Conservation (phyloP, 345 rosid species). For the Gynandropsis gynandra region DNA sequence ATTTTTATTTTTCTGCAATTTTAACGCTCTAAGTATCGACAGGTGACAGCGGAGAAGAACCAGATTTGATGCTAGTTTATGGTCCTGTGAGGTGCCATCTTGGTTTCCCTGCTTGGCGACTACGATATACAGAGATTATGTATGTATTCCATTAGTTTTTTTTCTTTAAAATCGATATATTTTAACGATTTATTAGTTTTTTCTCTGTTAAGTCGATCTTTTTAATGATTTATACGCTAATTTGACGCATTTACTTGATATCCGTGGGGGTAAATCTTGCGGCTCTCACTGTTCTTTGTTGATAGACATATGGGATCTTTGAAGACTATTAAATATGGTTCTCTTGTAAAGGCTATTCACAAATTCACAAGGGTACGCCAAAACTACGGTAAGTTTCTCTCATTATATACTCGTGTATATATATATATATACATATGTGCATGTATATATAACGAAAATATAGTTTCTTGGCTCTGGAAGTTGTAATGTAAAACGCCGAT, state of each 20-base stretch:
- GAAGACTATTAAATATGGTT: conserved; percentile 58
- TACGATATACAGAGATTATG: conserved; percentile 84
- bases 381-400: conserved; percentile 59
- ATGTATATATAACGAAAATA: too few species aligned
- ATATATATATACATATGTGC: too few species aligned
- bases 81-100: conserved; percentile 83
- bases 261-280: conserved; percentile 4
- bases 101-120: conserved; percentile 96
- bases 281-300: not conserved
- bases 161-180: too few species aligned
- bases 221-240: not conserved
- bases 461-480: not conserved
- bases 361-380: conserved; percentile 68
- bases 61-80: conserved; percentile 75
- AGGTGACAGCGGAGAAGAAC: conserved; percentile 68
- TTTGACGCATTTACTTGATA: not conserved
- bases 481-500: not conserved
- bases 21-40: conserved; percentile 19
- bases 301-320: conserved; percentile 81
- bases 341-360: conserved; percentile 62
- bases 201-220: not conserved
- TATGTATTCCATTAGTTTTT: conserved; percentile 29
- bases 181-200: too few species aligned
- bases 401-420: not conserved
- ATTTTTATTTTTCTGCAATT: not conserved